Evolutionary conservation across 73 alveolate species (phyloP).

Genomic region (Paramecium sexaurelia): DNA sequence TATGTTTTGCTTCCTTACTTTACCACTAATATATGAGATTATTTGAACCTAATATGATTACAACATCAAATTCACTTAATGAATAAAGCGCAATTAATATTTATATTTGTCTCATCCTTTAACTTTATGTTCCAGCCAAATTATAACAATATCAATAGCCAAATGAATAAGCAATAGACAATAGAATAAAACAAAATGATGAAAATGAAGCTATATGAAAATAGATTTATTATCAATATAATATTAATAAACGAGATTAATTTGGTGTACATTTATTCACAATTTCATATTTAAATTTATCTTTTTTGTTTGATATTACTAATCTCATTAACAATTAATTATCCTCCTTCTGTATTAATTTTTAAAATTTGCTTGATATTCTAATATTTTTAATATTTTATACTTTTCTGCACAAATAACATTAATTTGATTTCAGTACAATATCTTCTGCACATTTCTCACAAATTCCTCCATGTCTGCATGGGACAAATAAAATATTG

Average conservation of each 20-base stretch:
- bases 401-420: conserved; percentile 48
- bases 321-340: not conserved
- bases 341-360: not conserved
- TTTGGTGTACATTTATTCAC: not conserved
- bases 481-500: conserved; percentile 15
- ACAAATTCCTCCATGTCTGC: conserved; percentile 54
- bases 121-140: not conserved
- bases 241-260: not conserved
- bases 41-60: not conserved
- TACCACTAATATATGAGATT: not conserved
- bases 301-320: not conserved
- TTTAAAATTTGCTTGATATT: not conserved
- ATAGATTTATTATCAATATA: not conserved
- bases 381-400: not conserved
- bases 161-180: not conserved
- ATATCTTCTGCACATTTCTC: conserved; percentile 49
- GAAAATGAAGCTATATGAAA: not conserved
- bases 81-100: not conserved
- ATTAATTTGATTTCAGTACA: not conserved
- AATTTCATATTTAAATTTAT: not conserved
- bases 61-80: not conserved
- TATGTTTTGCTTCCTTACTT: not conserved
- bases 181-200: not conserved
- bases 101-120: not conserved
- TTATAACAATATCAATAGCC: not conserved